Conservation (phyloP, 352 stramenopile species). For the Blastocystis hominis region DNA sequence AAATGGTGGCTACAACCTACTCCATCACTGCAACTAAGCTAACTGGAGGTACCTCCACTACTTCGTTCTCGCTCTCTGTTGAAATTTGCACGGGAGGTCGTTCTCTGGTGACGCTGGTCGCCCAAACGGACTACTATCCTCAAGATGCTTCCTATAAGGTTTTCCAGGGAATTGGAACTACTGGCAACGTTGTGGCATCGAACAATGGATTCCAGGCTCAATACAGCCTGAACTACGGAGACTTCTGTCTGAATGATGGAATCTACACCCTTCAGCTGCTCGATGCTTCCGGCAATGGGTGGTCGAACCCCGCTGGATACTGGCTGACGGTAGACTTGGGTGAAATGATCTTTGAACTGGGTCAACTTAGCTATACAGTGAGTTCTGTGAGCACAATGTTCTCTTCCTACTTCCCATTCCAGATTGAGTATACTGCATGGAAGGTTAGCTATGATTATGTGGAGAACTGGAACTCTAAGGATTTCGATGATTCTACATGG, state of each 20-base stretch:
- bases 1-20: not conserved
- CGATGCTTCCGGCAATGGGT: not conserved
- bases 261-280: not conserved
- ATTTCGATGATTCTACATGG: constrained; percentile 14
- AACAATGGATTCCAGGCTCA: not conserved
- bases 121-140: not conserved
- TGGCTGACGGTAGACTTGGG: not conserved
- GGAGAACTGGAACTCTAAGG: not conserved
- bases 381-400: not conserved
- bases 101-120: not conserved
- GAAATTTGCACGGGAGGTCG: not conserved
- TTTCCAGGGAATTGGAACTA: not conserved
- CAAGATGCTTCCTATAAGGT: not conserved
- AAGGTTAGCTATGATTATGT: not conserved
- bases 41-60: not conserved
- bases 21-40: constrained; percentile 38
- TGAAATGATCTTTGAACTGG: not conserved
- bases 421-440: not conserved
- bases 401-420: not conserved
- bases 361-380: not conserved
- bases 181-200: not conserved
- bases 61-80: not conserved
- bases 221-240: not conserved
- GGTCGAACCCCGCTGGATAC: not conserved
- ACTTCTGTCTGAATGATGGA: no score